Conservation (phyloP, 1,284 basidiomycete genomes). For the Athelia sp. region DNA sequence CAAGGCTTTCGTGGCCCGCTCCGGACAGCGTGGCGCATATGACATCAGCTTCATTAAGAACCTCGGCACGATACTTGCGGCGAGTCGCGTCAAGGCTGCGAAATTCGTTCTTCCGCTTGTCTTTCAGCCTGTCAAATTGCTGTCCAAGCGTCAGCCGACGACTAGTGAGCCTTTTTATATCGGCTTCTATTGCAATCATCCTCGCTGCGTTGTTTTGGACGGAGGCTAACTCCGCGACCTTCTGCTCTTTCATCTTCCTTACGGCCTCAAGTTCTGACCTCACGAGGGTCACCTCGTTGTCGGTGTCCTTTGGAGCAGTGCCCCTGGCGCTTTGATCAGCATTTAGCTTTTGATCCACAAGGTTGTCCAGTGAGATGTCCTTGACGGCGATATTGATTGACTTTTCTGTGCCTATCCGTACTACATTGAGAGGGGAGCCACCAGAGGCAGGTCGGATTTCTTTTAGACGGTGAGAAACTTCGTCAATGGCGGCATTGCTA, state of each 20-base stretch:
- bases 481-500: conserved; percentile 98
- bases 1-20: conserved; percentile 85
- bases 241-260: conserved; percentile 56
- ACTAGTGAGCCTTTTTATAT: conserved; percentile 65
- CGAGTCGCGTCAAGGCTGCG: conserved; percentile 76
- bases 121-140: conserved; percentile 73
- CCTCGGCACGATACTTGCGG: conserved; percentile 67
- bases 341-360: conserved; percentile 78
- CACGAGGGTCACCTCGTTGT: conserved; percentile 55
- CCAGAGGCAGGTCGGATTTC: conserved; percentile 62
- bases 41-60: conserved; percentile 87
- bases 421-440: conserved; percentile 68
- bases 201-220: conserved; percentile 48
- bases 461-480: conserved; percentile 86
- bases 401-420: conserved; percentile 82
- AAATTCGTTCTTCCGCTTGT: conserved; percentile 72
- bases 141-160: conserved; percentile 62
- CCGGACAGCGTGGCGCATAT: conserved; percentile 94
- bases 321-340: conserved; percentile 32
- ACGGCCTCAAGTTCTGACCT: conserved; percentile 66
- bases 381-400: conserved; percentile 81
- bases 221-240: conserved; percentile 56
- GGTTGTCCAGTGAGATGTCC: conserved; percentile 83
- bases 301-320: conserved; percentile 38
- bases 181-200: conserved; percentile 52